These are phyloP conservation scores for Saussurea involucrata DNA, from an alignment of 129 eudicot species.

Conservation along the genomic window DNA sequence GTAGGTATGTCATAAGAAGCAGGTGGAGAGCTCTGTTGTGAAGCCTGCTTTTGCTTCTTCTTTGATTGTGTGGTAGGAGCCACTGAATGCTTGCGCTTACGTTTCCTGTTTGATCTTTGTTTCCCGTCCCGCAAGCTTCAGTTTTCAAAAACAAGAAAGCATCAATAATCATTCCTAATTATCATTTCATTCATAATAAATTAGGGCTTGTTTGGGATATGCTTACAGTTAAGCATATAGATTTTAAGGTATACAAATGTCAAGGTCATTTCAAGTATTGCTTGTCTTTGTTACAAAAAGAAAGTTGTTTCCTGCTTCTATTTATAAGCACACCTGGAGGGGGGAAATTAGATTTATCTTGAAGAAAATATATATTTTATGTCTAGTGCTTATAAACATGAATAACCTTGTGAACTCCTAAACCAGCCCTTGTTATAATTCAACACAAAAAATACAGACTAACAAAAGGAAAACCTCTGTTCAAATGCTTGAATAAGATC, in stretches of 20 bases:
- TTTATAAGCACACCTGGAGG: no score
- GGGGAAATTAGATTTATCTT: no score
- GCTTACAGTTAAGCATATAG: neutral
- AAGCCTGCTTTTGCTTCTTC: constrained; percentile 34
- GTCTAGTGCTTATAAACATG: neutral
- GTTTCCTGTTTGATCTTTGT: constrained; percentile 34
- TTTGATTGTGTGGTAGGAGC: constrained; percentile 55
- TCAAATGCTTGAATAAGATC: constrained; percentile 80
- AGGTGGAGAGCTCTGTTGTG: constrained; percentile 32
- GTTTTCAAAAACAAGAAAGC: constrained; percentile 1
- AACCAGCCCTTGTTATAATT: neutral
- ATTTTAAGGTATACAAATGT: neutral
- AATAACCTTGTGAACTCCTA: neutral
- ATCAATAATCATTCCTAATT: neutral
- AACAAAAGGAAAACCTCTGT: constrained; percentile 53
- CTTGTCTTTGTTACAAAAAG: neutral
- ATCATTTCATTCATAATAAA: neutral
- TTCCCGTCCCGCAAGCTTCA: constrained; percentile 46
- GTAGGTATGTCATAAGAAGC: constrained; percentile 37
- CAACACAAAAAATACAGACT: neutral
- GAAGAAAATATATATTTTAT: neutral
- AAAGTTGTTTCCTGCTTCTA: neutral
- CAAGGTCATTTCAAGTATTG: neutral
- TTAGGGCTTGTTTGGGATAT: constrained; percentile 2
- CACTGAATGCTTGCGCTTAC: constrained; percentile 64